Evolutionary conservation across 2,329 filamentous ascomycete genomes (phyloP).

Genomic region (Alternaria gansuensis): DNA sequence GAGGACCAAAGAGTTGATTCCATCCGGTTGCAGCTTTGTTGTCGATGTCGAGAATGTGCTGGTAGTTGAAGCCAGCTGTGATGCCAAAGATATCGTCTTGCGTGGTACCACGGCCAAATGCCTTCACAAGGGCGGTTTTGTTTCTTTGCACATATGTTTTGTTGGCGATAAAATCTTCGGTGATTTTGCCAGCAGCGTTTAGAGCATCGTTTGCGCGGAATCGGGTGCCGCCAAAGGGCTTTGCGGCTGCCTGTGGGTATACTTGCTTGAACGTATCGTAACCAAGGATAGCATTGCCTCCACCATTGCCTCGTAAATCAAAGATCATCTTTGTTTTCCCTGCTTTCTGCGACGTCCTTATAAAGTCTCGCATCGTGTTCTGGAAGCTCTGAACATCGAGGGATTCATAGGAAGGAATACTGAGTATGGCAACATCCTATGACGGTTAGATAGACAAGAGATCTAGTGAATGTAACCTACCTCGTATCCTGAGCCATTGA

Average conservation of each 20-base stretch:
- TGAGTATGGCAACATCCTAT: constrained; percentile 59
- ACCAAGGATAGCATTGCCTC: constrained; percentile 59
- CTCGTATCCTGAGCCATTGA: constrained; percentile 51
- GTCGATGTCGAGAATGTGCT: constrained; percentile 43
- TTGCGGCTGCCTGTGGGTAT: constrained; percentile 56
- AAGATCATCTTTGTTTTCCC: constrained; percentile 70
- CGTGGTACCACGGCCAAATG: constrained; percentile 35
- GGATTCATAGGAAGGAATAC: constrained; percentile 54
- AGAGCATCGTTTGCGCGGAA: constrained; percentile 57
- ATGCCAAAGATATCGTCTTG: constrained; percentile 37
- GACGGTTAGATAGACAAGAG: constrained; percentile 50
- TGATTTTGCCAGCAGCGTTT: constrained; percentile 48
- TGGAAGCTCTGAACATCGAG: constrained; percentile 50
- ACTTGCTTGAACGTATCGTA: constrained; percentile 63
- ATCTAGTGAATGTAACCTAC: constrained; percentile 38
- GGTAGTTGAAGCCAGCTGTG: constrained; percentile 46
- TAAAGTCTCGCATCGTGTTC: constrained; percentile 55
- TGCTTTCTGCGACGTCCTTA: constrained; percentile 57
- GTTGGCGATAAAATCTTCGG: constrained; percentile 41
- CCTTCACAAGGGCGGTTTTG: constrained; percentile 36
- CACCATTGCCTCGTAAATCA: constrained; percentile 69
- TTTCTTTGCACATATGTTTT: constrained; percentile 45
- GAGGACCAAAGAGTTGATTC: constrained; percentile 51
- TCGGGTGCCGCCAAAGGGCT: constrained; percentile 58
- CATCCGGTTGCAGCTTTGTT: constrained; percentile 46